A percentile compares a stretch with the other conserved stretches of the same genome.
phyloP scores from a whole-genome alignment of 176 grass and related monocot species.

The Carex cristatella region DNA sequence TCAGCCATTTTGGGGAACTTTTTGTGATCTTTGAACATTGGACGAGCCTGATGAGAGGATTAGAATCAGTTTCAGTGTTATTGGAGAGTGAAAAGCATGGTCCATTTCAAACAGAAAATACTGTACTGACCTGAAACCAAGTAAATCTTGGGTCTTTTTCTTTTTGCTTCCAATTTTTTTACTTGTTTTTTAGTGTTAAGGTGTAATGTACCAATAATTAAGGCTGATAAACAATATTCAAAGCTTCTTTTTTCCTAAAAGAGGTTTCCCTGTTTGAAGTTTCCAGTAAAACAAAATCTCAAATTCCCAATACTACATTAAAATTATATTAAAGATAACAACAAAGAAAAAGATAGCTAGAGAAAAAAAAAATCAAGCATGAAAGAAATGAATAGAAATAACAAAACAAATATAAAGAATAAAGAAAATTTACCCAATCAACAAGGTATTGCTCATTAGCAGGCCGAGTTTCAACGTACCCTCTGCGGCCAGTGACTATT shows the following conservation, averaged over 20 bases:
- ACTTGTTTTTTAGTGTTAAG: neutral
- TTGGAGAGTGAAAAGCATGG: constrained; percentile 13
- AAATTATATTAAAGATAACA: neutral
- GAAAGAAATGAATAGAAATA: neutral
- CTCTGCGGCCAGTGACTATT: constrained; percentile 65
- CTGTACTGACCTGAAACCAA: neutral
- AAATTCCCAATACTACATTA: neutral
- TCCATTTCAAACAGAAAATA: neutral
- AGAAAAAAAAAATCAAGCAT: neutral
- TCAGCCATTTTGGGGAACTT: constrained; percentile 76
- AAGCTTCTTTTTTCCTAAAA: neutral
- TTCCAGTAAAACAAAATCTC: neutral
- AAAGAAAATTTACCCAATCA: constrained; percentile 53
- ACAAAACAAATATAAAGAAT: constrained; percentile 20
- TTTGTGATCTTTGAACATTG: constrained; percentile 73
- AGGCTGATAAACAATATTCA: neutral
- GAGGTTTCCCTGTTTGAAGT: neutral
- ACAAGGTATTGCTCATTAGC: constrained; percentile 55
- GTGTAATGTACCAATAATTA: neutral
- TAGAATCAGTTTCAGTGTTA: neutral
- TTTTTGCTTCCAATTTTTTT: constrained; percentile 1
- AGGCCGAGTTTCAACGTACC: constrained; percentile 37
- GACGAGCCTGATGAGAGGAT: constrained; percentile 47
- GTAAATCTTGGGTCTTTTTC: neutral
- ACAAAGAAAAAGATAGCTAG: neutral